Percentiles rank a stretch among this genome's conserved stretches.
These are phyloP conservation scores for Serendipita vermifera DNA, from an alignment of 768 basidiomycete species.

Conservation along the genomic window DNA sequence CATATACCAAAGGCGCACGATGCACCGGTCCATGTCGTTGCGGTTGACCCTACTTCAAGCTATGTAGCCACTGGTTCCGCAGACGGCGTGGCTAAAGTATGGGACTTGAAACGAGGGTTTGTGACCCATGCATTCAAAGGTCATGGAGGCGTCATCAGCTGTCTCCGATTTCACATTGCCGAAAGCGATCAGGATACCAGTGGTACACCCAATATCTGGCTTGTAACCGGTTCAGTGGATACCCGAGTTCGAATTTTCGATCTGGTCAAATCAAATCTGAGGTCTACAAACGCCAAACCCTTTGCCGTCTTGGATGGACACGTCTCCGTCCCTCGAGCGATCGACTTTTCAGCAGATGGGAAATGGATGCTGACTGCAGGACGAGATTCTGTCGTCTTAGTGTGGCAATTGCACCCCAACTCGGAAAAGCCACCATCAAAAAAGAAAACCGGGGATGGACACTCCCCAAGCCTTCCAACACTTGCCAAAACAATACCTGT, in stretches of 20 bases:
- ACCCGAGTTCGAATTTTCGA: constrained; percentile 89
- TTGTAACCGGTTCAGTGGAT: constrained; percentile 87
- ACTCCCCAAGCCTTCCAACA: too few relatives aligned
- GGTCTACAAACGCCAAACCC: constrained; percentile 49
- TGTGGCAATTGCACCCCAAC: constrained; percentile 68
- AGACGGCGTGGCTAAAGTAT: constrained; percentile 94
- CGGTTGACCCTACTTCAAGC: constrained; percentile 69
- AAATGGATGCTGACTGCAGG: constrained; percentile 85
- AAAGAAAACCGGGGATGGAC: constrained; percentile 14
- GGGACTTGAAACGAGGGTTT: constrained; percentile 78
- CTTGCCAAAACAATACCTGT: constrained; percentile 70
- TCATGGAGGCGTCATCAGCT: constrained; percentile 90
- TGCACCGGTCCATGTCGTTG: constrained; percentile 85
- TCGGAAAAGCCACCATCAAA: constrained; percentile 18
- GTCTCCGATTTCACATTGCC: constrained; percentile 70
- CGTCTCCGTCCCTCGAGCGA: constrained; percentile 82
- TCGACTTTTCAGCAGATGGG: constrained; percentile 76
- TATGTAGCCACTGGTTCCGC: constrained; percentile 93
- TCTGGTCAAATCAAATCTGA: constrained; percentile 40
- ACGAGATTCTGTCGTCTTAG: constrained; percentile 78
- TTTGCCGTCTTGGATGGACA: constrained; percentile 86
- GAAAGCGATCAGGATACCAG: constrained; percentile 32
- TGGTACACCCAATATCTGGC: constrained; percentile 43
- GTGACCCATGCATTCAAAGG: constrained; percentile 92
- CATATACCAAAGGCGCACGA: constrained; percentile 78